A percentile compares a stretch with the other conserved stretches of the same genome.
Conservation (phyloP, 768 basidiomycete genomes). For the Baorangia bicolor region DNA sequence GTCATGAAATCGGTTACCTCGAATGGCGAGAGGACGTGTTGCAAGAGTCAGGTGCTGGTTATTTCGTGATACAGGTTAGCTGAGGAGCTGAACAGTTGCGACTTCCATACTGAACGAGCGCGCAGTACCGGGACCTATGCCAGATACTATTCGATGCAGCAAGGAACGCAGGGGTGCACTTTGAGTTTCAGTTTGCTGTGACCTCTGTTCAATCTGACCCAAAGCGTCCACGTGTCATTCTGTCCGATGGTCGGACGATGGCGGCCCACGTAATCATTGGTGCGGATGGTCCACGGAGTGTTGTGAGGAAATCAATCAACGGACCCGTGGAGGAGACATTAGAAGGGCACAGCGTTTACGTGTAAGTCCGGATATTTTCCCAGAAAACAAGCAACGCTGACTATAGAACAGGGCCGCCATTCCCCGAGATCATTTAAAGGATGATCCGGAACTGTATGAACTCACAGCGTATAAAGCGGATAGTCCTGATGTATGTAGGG, state of each 20-base stretch:
- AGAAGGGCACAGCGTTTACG: constrained; percentile 42
- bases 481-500: constrained; percentile 21
- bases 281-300: constrained; percentile 58
- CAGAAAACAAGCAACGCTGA: not conserved
- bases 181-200: constrained; percentile 46
- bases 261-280: constrained; percentile 57
- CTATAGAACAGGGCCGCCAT: constrained; percentile 38
- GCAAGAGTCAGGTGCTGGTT: constrained; percentile 52
- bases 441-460: constrained; percentile 43
- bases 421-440: constrained; percentile 40
- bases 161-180: constrained; percentile 46
- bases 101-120: not conserved
- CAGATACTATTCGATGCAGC: constrained; percentile 49
- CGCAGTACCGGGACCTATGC: constrained; percentile 55
- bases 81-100: not conserved
- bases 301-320: constrained; percentile 37
- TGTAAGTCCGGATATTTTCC: constrained; percentile 33
- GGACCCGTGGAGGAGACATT: constrained; percentile 31
- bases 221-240: constrained; percentile 28
- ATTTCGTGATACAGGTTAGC: constrained; percentile 49
- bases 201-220: constrained; percentile 33
- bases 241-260: constrained; percentile 46
- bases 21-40: constrained; percentile 51
- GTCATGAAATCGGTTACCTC: constrained; percentile 44
- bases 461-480: constrained; percentile 26